Base-by-base conservation (phyloP, 1,284 basidiomycete genomes). In the Cronartium ribicola region DNA sequence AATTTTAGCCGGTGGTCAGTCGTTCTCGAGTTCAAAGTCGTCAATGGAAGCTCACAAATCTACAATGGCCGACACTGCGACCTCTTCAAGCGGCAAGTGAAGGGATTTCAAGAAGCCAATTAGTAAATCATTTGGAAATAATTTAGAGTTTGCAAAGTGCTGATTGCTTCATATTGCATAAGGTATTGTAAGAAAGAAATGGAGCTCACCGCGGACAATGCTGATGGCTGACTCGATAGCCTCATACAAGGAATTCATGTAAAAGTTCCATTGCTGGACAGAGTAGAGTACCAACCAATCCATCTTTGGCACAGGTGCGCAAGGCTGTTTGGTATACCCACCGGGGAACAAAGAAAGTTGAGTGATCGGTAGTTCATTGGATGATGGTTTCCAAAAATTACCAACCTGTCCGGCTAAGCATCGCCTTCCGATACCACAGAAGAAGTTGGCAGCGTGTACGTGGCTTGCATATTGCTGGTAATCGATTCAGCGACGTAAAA, bases 161-260 rank as follows among this genome's bases (percentile, higher is more conserved):
- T 13, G 20, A 22, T 22, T 2, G 11, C 1, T 13, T 22, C 20
- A 11, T 60, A n/a, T 22, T 4, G 20, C 2, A 7, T 8, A 22
- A 51, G 37, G 44, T 29, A 43, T 14, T 20, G 14, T 36, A 41
- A 17, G 22, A 8, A 4, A 59, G 11, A 0, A 29, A 10, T 29
- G 39, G 1, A 20, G 44, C 70, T 66, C 11, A 73, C 70, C 63
- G 63, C 70, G 46, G 14, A 73, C 70, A n/a, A 73, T 73, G 17
- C 4, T 66, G 14, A 73, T 61, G 41, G 70, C 70, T 40, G 11
- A 51, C 20, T 66, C 59, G 14, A 73, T 57, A 20, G 70, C 70
- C 29, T 43, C 62, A 60, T 66, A 73, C 17, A 73, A 62, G n/a
- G 62, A 66, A 41, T 73, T 73, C 70, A 73, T 73, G 43, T 73